Percentiles rank a stretch among this genome's conserved stretches.
These are phyloP conservation scores for Torulaspora franciscae DNA, from an alignment of 805 yeast genomes.

Conservation along the genomic window DNA sequence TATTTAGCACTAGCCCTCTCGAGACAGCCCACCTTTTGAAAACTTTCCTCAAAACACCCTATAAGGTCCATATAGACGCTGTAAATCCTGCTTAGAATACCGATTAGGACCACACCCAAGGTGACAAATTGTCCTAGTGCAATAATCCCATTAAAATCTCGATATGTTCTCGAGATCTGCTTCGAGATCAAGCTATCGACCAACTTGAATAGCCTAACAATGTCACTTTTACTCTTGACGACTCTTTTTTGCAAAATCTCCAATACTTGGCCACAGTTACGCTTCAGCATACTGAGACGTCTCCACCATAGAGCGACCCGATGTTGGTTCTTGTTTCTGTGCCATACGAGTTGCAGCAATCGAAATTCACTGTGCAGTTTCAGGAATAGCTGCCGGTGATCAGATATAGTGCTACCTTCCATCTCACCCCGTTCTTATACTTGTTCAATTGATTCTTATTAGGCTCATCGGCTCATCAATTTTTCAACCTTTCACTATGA, in stretches of 20 bases:
- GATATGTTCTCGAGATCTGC: conserved; percentile 48
- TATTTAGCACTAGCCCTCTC: background rate
- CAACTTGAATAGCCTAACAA: conserved; percentile 13
- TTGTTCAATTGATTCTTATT: background rate
- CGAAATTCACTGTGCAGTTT: conserved; percentile 47
- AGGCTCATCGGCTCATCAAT: background rate
- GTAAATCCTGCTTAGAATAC: conserved; percentile 46
- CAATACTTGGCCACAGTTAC: conserved; percentile 35
- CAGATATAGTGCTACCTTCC: background rate
- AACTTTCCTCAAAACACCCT: conserved; percentile 18
- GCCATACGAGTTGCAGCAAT: conserved; percentile 58
- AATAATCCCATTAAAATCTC: conserved; percentile 60
- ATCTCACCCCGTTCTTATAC: background rate
- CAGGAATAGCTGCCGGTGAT: conserved; percentile 2
- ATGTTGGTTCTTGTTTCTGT: conserved; percentile 75
- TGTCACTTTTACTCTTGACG: conserved; percentile 12
- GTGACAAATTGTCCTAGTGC: conserved; percentile 73
- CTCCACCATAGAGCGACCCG: conserved; percentile 73
- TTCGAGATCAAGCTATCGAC: conserved; percentile 31
- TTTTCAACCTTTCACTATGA: background rate
- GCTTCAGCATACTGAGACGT: conserved; percentile 55
- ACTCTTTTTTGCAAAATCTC: conserved; percentile 34
- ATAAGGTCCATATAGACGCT: conserved; percentile 17
- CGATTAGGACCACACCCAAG: conserved; percentile 66
- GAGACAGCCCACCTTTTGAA: conserved; percentile 22